A percentile compares a stretch with the other conserved stretches of the same genome.
These are phyloP conservation scores for Elongisporangium prolatum DNA, from an alignment of 352 stramenopile genomes.

Conservation along the genomic window DNA sequence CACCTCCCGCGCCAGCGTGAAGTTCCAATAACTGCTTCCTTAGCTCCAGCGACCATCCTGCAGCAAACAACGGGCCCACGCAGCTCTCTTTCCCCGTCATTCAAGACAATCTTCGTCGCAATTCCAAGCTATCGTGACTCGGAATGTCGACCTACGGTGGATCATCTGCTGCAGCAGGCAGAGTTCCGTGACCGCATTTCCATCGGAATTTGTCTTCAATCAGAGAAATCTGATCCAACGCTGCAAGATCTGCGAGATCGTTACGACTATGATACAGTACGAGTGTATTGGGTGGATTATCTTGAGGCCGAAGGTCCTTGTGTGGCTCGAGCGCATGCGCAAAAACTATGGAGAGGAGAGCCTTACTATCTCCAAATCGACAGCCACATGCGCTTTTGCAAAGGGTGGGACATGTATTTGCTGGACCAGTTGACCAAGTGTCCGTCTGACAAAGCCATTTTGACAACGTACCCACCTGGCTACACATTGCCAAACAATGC, in stretches of 20 bases:
- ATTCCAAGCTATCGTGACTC: conserved; percentile 93
- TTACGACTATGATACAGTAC: conserved; percentile 33
- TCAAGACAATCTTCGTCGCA: conserved; percentile 88
- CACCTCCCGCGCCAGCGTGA: conserved; percentile 1
- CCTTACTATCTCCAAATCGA: conserved; percentile 93
- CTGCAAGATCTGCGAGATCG: conserved; percentile 27
- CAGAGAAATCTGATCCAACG: conserved; percentile 44
- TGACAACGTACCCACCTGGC: conserved; percentile 92
- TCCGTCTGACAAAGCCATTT: conserved; percentile 52
- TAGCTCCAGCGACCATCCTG: neutral
- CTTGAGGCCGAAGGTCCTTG: conserved; percentile 86
- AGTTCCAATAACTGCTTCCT: too few species aligned
- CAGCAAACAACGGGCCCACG: neutral
- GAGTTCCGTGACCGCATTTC: conserved; percentile 59
- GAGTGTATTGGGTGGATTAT: conserved; percentile 57
- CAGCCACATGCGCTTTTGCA: conserved; percentile 90
- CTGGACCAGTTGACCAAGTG: conserved; percentile 65
- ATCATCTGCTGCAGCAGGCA: conserved; percentile 61
- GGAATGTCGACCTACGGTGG: conserved; percentile 85
- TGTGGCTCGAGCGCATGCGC: conserved; percentile 76
- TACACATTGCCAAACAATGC: conserved; percentile 84
- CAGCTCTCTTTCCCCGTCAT: neutral
- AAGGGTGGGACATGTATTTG: conserved; percentile 89
- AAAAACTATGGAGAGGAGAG: conserved; percentile 82
- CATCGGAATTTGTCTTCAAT: conserved; percentile 88